These are phyloP conservation scores for Cavenderia fasciculata DNA, from an alignment of 78 protist genomes.

Conservation along the genomic window DNA sequence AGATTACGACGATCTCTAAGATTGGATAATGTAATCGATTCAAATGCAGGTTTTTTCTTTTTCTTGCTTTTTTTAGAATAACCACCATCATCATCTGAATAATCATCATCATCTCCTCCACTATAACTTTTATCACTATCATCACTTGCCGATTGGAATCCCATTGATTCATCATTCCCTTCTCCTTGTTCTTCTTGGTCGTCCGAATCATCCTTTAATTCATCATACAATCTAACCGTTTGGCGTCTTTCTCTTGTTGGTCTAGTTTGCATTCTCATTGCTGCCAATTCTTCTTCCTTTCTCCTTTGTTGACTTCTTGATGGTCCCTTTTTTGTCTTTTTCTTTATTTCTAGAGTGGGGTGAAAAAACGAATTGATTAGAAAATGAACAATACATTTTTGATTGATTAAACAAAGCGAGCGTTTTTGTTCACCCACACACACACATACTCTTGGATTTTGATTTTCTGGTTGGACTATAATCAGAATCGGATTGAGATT, in stretches of 20 bases:
- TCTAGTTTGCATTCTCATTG: not conserved
- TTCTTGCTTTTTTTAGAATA: not conserved
- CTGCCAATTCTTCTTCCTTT: not conserved
- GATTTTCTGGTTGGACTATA: too few relatives aligned
- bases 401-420: not conserved
- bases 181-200: not conserved
- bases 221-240: conserved; percentile 37
- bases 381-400: not conserved
- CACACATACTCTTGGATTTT: too few relatives aligned
- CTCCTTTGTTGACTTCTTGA: not conserved
- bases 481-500: conserved; percentile 15
- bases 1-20: too few relatives aligned
- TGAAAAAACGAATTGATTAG: not conserved
- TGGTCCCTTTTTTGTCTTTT: conserved; percentile 6
- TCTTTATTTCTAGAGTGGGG: not conserved
- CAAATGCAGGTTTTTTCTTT: not conserved
- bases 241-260: conserved; percentile 12
- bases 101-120: conserved; percentile 5
- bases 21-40: conserved; percentile 46
- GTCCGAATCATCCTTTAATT: not conserved
- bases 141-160: not conserved
- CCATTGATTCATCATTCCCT: not conserved
- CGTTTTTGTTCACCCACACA: not conserved
- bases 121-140: not conserved
- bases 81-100: not conserved